Evolutionary conservation across 2,329 filamentous ascomycete genomes (phyloP).

Genomic region (Polychaeton citri): DNA sequence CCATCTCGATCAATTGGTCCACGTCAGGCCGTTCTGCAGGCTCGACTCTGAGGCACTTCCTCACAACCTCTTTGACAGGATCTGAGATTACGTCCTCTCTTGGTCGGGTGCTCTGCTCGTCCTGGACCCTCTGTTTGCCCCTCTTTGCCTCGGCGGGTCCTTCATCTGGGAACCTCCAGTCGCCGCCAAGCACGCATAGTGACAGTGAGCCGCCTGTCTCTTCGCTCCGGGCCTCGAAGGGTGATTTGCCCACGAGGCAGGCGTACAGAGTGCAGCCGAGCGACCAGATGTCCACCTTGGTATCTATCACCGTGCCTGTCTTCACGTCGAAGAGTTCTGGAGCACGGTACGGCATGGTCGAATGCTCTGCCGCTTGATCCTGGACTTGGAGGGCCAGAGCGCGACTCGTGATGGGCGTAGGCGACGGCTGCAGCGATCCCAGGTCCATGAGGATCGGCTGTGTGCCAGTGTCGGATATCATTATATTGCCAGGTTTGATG

Average conservation of each 20-base stretch:
- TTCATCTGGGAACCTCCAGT: constrained; percentile 95
- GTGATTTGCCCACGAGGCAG: constrained; percentile 89
- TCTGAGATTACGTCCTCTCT: constrained; percentile 56
- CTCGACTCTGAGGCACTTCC: constrained; percentile 76
- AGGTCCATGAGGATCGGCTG: constrained; percentile 95
- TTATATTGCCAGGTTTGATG: constrained; percentile 98
- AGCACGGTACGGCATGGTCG: constrained; percentile 95
- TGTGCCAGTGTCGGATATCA: constrained; percentile 86
- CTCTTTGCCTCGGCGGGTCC: constrained; percentile 44
- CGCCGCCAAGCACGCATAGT: constrained; percentile 82
- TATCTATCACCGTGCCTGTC: constrained; percentile 81
- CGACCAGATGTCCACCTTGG: constrained; percentile 96
- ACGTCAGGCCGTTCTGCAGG: constrained; percentile 78
- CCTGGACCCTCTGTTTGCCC: constrained; percentile 38
- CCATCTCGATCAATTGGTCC: constrained; percentile 64
- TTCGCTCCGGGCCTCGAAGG: constrained; percentile 89
- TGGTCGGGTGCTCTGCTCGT: constrained; percentile 12
- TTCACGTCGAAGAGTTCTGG: constrained; percentile 97
- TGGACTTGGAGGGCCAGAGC: constrained; percentile 85
- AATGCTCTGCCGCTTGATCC: constrained; percentile 89
- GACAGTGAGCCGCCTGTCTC: constrained; percentile 90
- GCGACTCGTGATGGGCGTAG: constrained; percentile 77
- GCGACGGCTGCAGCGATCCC: constrained; percentile 76
- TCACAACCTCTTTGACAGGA: constrained; percentile 72
- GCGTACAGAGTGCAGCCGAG: constrained; percentile 96